A percentile compares a stretch with the other conserved stretches of the same genome.
Conservation (phyloP, 495 filamentous ascomycete species). For the Xeromyces bisporus region DNA sequence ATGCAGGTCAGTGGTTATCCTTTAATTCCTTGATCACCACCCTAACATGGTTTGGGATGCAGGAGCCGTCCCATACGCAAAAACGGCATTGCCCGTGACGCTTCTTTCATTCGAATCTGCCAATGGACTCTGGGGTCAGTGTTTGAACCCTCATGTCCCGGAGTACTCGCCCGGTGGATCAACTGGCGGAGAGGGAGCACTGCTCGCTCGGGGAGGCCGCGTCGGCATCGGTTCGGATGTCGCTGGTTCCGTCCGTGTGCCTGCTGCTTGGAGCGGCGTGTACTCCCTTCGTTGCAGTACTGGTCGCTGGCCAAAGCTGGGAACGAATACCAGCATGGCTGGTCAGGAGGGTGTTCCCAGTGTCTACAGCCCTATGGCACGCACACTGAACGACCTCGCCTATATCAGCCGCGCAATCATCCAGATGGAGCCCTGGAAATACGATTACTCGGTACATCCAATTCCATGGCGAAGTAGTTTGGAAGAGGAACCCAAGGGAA, state of each 20-base stretch:
- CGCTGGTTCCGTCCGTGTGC: constrained; percentile 75
- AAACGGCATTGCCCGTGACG: constrained; percentile 87
- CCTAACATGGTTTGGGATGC: neutral
- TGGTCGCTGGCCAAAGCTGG: constrained; percentile 83
- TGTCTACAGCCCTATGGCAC: constrained; percentile 86
- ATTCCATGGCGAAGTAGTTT: constrained; percentile 56
- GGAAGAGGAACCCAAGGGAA: constrained; percentile 38
- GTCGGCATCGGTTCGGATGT: constrained; percentile 94
- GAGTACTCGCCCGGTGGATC: constrained; percentile 83
- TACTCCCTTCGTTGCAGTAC: constrained; percentile 85
- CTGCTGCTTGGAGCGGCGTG: constrained; percentile 82
- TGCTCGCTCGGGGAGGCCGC: constrained; percentile 72
- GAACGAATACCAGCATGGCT: constrained; percentile 76
- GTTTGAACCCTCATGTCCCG: constrained; percentile 65
- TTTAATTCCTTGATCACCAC: constrained; percentile 1
- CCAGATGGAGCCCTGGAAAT: constrained; percentile 79
- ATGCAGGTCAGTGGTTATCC: too few relatives aligned
- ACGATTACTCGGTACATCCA: constrained; percentile 75
- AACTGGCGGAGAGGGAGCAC: constrained; percentile 74
- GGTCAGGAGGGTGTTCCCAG: constrained; percentile 85
- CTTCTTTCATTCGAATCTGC: constrained; percentile 82
- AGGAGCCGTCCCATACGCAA: constrained; percentile 89
- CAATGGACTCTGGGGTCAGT: constrained; percentile 78
- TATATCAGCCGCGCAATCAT: constrained; percentile 74
- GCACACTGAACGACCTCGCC: constrained; percentile 66